Conservation (phyloP, 176 grass and related monocot species). For the Carex scoparia region DNA sequence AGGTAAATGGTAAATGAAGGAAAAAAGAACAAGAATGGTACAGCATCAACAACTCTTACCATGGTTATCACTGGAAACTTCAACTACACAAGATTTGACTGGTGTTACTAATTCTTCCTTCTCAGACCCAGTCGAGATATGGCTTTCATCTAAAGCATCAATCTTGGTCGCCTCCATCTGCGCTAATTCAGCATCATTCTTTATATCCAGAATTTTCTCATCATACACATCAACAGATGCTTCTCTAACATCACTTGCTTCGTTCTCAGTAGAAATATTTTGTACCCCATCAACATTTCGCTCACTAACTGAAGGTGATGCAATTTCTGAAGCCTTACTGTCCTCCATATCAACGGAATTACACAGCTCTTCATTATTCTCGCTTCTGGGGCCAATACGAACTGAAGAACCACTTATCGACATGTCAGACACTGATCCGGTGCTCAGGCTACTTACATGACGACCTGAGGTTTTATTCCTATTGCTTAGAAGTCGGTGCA, state of each 20-base stretch:
- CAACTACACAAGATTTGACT: conserved; percentile 32
- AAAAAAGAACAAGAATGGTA: not conserved
- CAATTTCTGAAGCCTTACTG: conserved; percentile 32
- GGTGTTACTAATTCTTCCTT: conserved; percentile 45
- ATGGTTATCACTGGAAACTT: conserved; percentile 36
- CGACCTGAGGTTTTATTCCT: conserved; percentile 45
- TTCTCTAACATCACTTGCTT: conserved; percentile 23
- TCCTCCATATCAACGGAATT: conserved; percentile 32
- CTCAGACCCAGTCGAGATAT: conserved; percentile 37
- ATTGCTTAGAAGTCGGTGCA: conserved; percentile 41
- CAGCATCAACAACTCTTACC: conserved; percentile 34
- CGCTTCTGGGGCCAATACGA: conserved; percentile 37
- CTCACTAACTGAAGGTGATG: not conserved
- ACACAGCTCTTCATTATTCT: conserved; percentile 38
- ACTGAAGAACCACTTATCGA: conserved; percentile 51
- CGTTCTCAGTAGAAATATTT: conserved; percentile 13
- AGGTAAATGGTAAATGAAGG: not conserved
- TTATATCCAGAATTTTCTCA: conserved; percentile 31
- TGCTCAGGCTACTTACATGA: conserved; percentile 49
- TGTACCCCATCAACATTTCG: not conserved
- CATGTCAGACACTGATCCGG: conserved; percentile 72
- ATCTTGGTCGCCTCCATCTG: conserved; percentile 27
- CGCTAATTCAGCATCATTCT: conserved; percentile 36
- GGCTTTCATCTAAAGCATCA: conserved; percentile 39
- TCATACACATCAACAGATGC: conserved; percentile 23